Evolutionary conservation across 371 early-diverging fungal genomes (phyloP).

Genomic region (Actinomortierella ambigua): DNA sequence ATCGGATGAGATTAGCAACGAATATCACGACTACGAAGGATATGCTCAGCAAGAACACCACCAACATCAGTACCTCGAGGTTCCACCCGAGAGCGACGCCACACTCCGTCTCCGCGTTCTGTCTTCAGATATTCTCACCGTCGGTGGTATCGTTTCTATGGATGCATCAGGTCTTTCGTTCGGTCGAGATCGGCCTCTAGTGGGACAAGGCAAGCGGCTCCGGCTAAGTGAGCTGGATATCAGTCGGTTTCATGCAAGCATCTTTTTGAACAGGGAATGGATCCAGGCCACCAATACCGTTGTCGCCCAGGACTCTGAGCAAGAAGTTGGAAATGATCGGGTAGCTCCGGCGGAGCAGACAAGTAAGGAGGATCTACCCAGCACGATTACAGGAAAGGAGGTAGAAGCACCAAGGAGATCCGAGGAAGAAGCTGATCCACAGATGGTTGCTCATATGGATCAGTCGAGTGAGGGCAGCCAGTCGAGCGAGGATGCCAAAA

Average conservation of each 20-base stretch:
- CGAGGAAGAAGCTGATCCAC: too few species aligned
- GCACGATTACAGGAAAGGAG: too few species aligned
- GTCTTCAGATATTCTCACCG: slow-evolving; percentile 32
- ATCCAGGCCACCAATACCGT: too few species aligned
- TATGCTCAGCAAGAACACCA: slow-evolving; percentile 5
- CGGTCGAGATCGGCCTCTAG: slow-evolving; percentile 49
- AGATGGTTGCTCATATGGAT: too few species aligned
- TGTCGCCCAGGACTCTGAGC: too few species aligned
- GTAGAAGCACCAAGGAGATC: too few species aligned
- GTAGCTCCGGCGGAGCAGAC: too few species aligned
- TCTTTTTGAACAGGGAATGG: slow-evolving; percentile 37
- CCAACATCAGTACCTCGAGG: slow-evolving; percentile 8
- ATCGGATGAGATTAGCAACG: background rate
- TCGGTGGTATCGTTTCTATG: slow-evolving; percentile 44
- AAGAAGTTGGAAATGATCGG: too few species aligned
- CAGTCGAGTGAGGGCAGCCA: too few species aligned
- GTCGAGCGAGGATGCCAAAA: too few species aligned
- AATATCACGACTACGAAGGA: background rate
- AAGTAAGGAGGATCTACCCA: too few species aligned
- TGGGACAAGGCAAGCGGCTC: slow-evolving; percentile 34
- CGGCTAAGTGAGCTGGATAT: slow-evolving; percentile 51
- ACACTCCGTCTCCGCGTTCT: slow-evolving; percentile 49
- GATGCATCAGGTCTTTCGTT: slow-evolving; percentile 45
- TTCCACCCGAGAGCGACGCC: slow-evolving; percentile 34
- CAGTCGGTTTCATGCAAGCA: slow-evolving; percentile 51